Conservation (phyloP, 441 rosid genomes). For the Rhodomyrtus psidioides region DNA sequence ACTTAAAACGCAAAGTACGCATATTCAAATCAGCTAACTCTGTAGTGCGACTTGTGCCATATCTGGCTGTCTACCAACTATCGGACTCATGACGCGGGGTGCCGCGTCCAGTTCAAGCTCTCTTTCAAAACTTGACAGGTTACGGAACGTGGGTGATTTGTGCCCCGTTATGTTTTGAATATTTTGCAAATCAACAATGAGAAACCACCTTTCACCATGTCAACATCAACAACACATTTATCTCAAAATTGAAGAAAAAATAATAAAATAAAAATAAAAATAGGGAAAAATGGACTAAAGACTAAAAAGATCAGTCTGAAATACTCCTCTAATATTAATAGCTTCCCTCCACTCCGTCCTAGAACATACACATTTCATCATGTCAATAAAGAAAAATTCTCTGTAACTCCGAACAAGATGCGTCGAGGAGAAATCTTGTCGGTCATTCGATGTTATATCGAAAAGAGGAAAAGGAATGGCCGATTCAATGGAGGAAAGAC, state of each 20-base stretch:
- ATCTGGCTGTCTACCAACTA: not conserved
- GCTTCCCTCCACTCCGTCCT: no score
- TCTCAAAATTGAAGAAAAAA: no score
- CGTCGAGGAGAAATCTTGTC: not conserved
- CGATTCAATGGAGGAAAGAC: not conserved
- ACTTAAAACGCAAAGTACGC: not conserved
- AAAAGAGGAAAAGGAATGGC: not conserved
- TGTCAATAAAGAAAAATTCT: not conserved
- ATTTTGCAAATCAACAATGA: not conserved
- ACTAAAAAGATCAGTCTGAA: no score
- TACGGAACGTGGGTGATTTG: not conserved
- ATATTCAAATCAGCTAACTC: not conserved
- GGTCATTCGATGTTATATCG: not conserved
- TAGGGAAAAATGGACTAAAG: no score
- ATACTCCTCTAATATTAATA: no score
- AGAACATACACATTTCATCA: rapidly evolving
- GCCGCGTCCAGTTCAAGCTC: no score
- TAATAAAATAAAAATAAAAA: no score
- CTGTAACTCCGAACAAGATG: not conserved
- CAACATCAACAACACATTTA: no score
- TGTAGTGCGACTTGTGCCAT: not conserved
- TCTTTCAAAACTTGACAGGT: not conserved
- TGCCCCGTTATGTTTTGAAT: rapidly evolving
- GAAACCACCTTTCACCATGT: not conserved
- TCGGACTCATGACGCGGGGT: not conserved